Conservation (phyloP, 306 rosid genomes). For the Albizia julibrissin region DNA sequence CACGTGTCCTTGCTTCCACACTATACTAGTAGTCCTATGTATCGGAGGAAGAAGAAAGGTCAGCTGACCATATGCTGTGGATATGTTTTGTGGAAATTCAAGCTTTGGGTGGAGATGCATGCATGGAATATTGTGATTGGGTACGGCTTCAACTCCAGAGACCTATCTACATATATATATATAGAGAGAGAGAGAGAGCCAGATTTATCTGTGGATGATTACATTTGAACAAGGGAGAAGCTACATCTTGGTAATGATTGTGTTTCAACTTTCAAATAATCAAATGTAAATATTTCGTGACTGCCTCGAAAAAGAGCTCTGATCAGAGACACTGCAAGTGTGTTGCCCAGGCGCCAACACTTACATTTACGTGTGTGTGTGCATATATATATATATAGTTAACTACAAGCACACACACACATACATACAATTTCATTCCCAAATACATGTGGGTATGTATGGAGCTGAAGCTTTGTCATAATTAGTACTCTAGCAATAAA, state of each 20-base stretch:
- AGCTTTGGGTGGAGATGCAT: conserved; percentile 21
- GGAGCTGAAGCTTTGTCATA: background rate
- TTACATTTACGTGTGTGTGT: background rate
- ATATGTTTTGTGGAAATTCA: conserved; percentile 11
- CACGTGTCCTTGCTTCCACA: background rate
- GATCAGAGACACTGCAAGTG: conserved; percentile 85
- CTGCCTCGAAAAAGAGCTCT: conserved; percentile 84
- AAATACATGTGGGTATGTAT: background rate
- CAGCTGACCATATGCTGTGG: background rate
- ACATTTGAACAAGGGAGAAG: conserved; percentile 23
- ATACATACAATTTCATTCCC: background rate
- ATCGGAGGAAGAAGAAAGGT: background rate
- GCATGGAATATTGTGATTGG: conserved; percentile 30
- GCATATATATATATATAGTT: background rate
- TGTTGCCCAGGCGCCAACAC: conserved; percentile 46
- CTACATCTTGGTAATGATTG: conserved; percentile 46
- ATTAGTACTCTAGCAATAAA: background rate
- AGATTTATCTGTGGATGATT: background rate
- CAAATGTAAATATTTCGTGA: conserved; percentile 37
- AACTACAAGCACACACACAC: background rate
- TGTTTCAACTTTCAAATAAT: conserved; percentile 30
- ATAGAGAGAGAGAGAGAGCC: background rate
- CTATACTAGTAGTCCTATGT: background rate
- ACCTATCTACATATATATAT: background rate
- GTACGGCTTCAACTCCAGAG: conserved; percentile 1